phyloP scores from a whole-genome alignment of 495 filamentous ascomycete species.

The Penicillium longicatenatum region DNA sequence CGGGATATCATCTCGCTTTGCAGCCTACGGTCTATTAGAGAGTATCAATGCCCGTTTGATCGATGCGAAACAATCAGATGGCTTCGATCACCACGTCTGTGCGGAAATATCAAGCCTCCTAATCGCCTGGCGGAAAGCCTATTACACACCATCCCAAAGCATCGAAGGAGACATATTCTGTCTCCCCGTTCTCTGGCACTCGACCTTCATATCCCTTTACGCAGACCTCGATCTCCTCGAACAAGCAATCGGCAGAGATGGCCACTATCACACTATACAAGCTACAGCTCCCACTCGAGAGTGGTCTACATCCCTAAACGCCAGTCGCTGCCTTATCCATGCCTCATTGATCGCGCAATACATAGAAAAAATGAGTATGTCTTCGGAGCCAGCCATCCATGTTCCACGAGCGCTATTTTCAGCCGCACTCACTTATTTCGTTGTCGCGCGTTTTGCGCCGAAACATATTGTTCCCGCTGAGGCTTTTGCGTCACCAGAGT shows the following conservation, averaged over 20 bases:
- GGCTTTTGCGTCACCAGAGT: constrained; percentile 24
- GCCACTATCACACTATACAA: constrained; percentile 3
- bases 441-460: constrained; percentile 17
- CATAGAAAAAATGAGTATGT: constrained; percentile 28
- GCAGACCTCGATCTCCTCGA: constrained; percentile 36
- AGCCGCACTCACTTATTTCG: constrained; percentile 26
- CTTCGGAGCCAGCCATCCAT: constrained; percentile 34
- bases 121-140: constrained; percentile 26
- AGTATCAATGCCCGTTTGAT: constrained; percentile 23
- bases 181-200: constrained; percentile 41
- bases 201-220: constrained; percentile 35
- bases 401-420: constrained; percentile 29
- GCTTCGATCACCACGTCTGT: constrained; percentile 14
- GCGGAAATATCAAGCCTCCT: constrained; percentile 17
- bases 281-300: constrained; percentile 1
- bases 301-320: constrained; percentile 24
- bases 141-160: constrained; percentile 9
- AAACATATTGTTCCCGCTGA: constrained; percentile 13
- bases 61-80: constrained; percentile 19
- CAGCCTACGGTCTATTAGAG: constrained; percentile 27
- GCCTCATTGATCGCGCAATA: constrained; percentile 26
- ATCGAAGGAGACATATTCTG: constrained; percentile 22
- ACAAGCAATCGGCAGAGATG: constrained; percentile 30
- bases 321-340: constrained; percentile 30
- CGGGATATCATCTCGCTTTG: constrained; percentile 17